Evolutionary conservation across 2,329 filamentous ascomycete species (phyloP).

Genomic region (Neopestalotiopsis sp.): DNA sequence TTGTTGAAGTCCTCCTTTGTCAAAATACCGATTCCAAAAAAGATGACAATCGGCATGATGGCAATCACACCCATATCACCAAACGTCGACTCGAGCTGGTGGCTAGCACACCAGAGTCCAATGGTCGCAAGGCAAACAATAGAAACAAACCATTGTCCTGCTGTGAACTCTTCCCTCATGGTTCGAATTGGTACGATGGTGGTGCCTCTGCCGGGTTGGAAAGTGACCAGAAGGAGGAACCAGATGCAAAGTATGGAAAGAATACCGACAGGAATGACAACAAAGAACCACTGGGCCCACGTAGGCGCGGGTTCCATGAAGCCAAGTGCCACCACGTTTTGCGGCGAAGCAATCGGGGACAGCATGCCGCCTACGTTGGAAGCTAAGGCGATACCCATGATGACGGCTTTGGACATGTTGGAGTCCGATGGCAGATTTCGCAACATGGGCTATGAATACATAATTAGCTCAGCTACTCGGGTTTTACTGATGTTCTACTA

Average conservation of each 20-base stretch:
- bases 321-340: conserved; percentile 94
- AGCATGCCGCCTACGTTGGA: conserved; percentile 97
- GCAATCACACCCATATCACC: conserved; percentile 99
- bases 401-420: conserved; percentile 91
- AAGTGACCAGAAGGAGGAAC: conserved; percentile 82
- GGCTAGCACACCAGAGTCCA: conserved; percentile 87
- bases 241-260: conserved; percentile 89
- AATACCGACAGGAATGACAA: conserved; percentile 90
- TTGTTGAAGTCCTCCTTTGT: conserved; percentile 99
- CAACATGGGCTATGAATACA: conserved; percentile 74
- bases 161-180: conserved; percentile 85
- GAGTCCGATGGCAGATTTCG: conserved; percentile 91
- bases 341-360: conserved; percentile 94
- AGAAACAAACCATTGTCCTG: conserved; percentile 91
- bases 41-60: conserved; percentile 92
- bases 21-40: conserved; percentile 94
- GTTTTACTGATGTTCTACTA: conserved; percentile 18
- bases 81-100: conserved; percentile 85
- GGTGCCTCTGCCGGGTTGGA: conserved; percentile 83
- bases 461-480: neutral
- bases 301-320: conserved; percentile 93
- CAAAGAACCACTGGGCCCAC: conserved; percentile 97
- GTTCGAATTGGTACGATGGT: conserved; percentile 91
- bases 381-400: conserved; percentile 91
- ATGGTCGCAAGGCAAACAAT: conserved; percentile 85